These are phyloP conservation scores for Nidularia sp. DNA, from an alignment of 768 basidiomycete genomes.

Conservation along the genomic window DNA sequence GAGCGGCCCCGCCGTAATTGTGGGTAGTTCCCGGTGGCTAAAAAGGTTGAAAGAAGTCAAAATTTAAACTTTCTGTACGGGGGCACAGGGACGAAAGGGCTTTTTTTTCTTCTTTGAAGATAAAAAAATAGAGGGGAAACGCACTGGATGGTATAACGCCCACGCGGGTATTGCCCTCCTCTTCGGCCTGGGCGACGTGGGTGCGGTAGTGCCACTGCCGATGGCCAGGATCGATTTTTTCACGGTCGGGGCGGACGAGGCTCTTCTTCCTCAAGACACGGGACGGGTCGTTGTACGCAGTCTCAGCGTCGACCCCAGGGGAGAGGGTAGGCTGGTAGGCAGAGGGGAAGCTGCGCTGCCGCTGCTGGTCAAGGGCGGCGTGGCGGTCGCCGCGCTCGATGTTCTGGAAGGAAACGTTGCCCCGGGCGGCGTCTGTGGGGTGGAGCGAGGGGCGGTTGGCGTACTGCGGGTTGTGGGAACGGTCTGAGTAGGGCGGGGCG, in stretches of 20 bases:
- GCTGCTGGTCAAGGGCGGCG: slow-evolving; percentile 50
- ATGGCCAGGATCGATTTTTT: slow-evolving; percentile 94
- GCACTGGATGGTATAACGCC: slow-evolving; percentile 80
- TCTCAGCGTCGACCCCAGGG: slow-evolving; percentile 39
- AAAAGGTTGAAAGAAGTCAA: slow-evolving; percentile 7
- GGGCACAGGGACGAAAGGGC: not conserved
- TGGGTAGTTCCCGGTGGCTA: slow-evolving; percentile 81
- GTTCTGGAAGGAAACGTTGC: slow-evolving; percentile 66
- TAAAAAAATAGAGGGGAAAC: slow-evolving; percentile 27
- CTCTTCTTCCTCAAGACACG: slow-evolving; percentile 82
- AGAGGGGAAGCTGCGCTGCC: slow-evolving; percentile 43
- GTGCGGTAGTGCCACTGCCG: slow-evolving; percentile 92
- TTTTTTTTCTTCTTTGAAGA: not conserved
- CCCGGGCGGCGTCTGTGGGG: slow-evolving; percentile 29
- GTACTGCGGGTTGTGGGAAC: slow-evolving; percentile 7
- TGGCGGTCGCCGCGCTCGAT: slow-evolving; percentile 68
- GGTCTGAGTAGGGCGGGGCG: slow-evolving; percentile 33
- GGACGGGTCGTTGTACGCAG: slow-evolving; percentile 38
- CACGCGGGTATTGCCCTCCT: slow-evolving; percentile 58
- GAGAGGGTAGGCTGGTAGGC: slow-evolving; percentile 32
- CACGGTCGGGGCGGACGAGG: slow-evolving; percentile 87
- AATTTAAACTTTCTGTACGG: not conserved
- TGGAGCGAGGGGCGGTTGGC: slow-evolving; percentile 24
- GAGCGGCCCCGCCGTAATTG: slow-evolving; percentile 84
- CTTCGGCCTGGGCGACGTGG: slow-evolving; percentile 76